These are phyloP conservation scores for Sporothrix schenckii DNA, from an alignment of 2,329 filamentous ascomycete species.

Conservation along the genomic window DNA sequence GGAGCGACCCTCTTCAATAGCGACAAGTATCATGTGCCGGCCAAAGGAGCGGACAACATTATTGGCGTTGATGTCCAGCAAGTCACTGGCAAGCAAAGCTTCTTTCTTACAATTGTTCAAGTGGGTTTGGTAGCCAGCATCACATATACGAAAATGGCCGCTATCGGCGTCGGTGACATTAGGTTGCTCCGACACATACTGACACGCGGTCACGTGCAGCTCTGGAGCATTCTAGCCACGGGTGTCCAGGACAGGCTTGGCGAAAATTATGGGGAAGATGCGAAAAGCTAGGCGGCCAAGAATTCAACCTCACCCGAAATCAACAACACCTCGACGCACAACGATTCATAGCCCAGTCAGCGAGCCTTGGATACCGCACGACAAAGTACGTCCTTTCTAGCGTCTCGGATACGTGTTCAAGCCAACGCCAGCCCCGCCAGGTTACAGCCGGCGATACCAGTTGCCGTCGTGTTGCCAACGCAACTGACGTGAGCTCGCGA, in stretches of 20 bases:
- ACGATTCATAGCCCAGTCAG: not conserved
- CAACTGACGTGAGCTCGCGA: not conserved
- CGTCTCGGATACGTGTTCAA: not conserved
- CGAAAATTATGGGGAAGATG: conserved; percentile 13
- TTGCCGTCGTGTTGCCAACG: not conserved
- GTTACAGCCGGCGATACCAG: too few species aligned
- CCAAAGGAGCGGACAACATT: too few species aligned
- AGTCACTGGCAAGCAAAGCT: too few species aligned
- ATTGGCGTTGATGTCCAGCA: too few species aligned
- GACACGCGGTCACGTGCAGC: conserved; percentile 30
- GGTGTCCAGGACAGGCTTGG: not conserved
- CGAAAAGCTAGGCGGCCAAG: conserved; percentile 20
- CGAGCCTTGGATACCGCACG: not conserved
- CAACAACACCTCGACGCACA: not conserved
- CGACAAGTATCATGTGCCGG: too few species aligned
- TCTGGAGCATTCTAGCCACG: not conserved
- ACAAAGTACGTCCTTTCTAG: not conserved
- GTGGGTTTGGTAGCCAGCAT: not conserved
- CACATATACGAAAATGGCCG: conserved; percentile 29
- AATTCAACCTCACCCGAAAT: not conserved
- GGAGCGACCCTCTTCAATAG: too few species aligned
- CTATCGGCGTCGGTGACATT: conserved; percentile 18
- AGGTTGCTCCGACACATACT: too few species aligned
- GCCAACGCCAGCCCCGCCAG: not conserved
- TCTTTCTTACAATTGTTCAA: not conserved